Conservation (phyloP, 768 basidiomycete species). For the Tylopilus felleus region DNA sequence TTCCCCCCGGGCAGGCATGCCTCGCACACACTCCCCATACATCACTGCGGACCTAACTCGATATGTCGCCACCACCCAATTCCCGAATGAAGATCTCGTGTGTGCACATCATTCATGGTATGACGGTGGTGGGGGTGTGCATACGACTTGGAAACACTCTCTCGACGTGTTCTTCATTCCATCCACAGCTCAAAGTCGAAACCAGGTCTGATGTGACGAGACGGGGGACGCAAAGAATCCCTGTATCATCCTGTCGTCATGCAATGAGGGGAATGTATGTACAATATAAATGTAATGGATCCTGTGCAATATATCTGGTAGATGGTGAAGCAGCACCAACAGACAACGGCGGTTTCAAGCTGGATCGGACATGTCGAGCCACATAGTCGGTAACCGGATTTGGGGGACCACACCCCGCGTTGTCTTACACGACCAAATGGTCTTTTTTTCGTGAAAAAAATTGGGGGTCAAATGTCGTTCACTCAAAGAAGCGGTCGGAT, state of each 20-base stretch:
- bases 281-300: slow-evolving; percentile 25
- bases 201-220: slow-evolving; percentile 10
- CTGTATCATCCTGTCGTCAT: slow-evolving; percentile 10
- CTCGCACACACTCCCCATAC: slow-evolving; percentile 5
- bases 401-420: not conserved
- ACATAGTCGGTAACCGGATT: not conserved
- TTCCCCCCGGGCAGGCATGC: not conserved
- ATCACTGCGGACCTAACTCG: slow-evolving; percentile 24
- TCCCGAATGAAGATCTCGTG: slow-evolving; percentile 24
- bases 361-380: slow-evolving; percentile 6
- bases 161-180: slow-evolving; percentile 24
- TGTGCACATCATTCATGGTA: slow-evolving; percentile 13
- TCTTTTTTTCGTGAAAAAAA: slow-evolving; percentile 16
- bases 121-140: slow-evolving; percentile 5
- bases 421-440: slow-evolving; percentile 27
- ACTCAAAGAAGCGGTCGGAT: slow-evolving; percentile 16
- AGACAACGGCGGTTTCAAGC: not conserved
- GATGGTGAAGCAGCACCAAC: slow-evolving; percentile 7
- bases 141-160: slow-evolving; percentile 7
- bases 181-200: slow-evolving; percentile 2
- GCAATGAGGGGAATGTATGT: slow-evolving; percentile 27
- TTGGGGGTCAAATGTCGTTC: slow-evolving; percentile 5
- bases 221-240: slow-evolving; percentile 10
- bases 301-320: slow-evolving; percentile 10
- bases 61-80: slow-evolving; percentile 18